Evolutionary conservation across 2,329 filamentous ascomycete genomes (phyloP).

Genomic region (Nemania diffusa): DNA sequence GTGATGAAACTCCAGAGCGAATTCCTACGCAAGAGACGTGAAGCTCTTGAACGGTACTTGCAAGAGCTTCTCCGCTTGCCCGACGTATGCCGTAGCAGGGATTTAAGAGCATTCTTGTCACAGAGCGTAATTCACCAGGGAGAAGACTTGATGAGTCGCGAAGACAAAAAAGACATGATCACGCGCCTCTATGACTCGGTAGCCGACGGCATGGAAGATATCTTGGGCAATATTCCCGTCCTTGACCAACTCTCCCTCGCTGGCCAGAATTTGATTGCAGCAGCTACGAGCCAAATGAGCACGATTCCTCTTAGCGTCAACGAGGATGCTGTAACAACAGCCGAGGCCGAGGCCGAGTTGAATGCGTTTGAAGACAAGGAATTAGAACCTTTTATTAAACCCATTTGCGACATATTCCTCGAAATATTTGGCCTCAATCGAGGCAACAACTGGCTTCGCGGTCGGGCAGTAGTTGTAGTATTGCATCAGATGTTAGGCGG

Average conservation of each 20-base stretch:
- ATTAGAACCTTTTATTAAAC: conserved; percentile 95
- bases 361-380: conserved; percentile 92
- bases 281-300: conserved; percentile 73
- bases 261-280: conserved; percentile 88
- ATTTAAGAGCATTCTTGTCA: conserved; percentile 91
- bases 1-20: conserved; percentile 97
- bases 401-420: conserved; percentile 96
- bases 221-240: conserved; percentile 93
- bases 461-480: conserved; percentile 93
- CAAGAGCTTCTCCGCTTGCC: conserved; percentile 84
- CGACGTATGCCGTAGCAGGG: conserved; percentile 92
- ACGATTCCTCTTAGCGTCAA: conserved; percentile 63
- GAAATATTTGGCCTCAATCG: conserved; percentile 95
- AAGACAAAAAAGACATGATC: conserved; percentile 86
- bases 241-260: conserved; percentile 93
- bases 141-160: conserved; percentile 65
- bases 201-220: conserved; percentile 97
- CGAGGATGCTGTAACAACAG: conserved; percentile 63
- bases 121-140: conserved; percentile 80
- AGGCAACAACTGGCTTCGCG: conserved; percentile 96
- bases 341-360: conserved; percentile 92
- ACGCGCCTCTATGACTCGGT: conserved; percentile 96
- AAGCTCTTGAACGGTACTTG: conserved; percentile 87
- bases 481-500: conserved; percentile 94
- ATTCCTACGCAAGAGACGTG: conserved; percentile 88